A percentile compares a stretch with the other conserved stretches of the same genome.
Conservation (phyloP, 257 asterid species). For the Lavandula angustifolia region DNA sequence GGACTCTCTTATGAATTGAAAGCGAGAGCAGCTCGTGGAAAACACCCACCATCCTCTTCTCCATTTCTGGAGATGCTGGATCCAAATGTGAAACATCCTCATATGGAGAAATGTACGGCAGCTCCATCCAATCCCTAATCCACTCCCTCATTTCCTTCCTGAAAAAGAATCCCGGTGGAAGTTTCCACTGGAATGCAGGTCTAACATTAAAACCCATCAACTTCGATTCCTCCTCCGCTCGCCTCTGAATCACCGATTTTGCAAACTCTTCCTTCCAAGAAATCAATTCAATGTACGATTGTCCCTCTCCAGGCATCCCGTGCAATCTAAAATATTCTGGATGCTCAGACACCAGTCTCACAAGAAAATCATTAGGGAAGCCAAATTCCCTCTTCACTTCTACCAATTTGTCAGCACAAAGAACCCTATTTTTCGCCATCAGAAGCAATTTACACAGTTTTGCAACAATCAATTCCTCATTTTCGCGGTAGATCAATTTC, state of each 20-base stretch:
- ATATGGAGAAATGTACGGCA: slow-evolving; percentile 85
- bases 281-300: slow-evolving; percentile 63
- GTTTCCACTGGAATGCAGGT: slow-evolving; percentile 76
- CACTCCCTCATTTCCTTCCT: slow-evolving; percentile 96
- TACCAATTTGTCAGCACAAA: slow-evolving; percentile 64
- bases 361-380: slow-evolving; percentile 75
- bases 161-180: slow-evolving; percentile 66
- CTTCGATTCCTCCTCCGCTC: slow-evolving; percentile 81
- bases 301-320: slow-evolving; percentile 71
- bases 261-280: slow-evolving; percentile 56
- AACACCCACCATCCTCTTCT: slow-evolving; percentile 86
- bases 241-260: slow-evolving; percentile 62
- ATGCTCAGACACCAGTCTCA: slow-evolving; percentile 64
- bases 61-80: slow-evolving; percentile 73
- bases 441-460: slow-evolving; percentile 81
- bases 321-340: slow-evolving; percentile 62
- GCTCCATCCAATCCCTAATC: slow-evolving; percentile 91
- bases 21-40: slow-evolving; percentile 84
- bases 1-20: slow-evolving; percentile 66
- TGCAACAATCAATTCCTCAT: slow-evolving; percentile 58
- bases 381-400: slow-evolving; percentile 96
- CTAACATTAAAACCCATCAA: slow-evolving; percentile 63
- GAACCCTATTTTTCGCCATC: slow-evolving; percentile 70
- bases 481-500: slow-evolving; percentile 45
- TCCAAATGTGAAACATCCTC: slow-evolving; percentile 65